phyloP scores from a whole-genome alignment of 768 basidiomycete species.

The Leccinum uliginosum region DNA sequence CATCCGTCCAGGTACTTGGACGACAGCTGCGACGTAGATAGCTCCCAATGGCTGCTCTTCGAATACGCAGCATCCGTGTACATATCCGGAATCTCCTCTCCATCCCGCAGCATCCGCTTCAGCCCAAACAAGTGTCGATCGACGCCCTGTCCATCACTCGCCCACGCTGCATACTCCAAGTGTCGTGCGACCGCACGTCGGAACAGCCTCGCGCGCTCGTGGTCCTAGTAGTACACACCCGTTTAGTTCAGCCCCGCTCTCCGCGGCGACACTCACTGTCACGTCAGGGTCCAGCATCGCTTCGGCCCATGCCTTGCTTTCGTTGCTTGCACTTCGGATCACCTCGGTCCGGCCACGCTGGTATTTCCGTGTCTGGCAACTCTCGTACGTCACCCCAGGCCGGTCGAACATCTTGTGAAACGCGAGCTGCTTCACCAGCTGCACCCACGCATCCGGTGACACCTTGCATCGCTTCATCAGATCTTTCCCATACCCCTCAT shows the following conservation, averaged over 20 bases:
- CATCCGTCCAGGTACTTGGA: conserved; percentile 84
- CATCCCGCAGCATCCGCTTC: conserved; percentile 72
- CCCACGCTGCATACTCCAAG: conserved; percentile 83
- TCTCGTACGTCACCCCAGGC: conserved; percentile 86
- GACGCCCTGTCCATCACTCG: conserved; percentile 91
- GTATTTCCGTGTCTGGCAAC: conserved; percentile 90
- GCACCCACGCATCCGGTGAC: conserved; percentile 93
- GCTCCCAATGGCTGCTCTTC: conserved; percentile 83
- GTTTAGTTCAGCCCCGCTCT: conserved; percentile 1
- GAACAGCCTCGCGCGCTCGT: conserved; percentile 62
- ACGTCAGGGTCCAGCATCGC: conserved; percentile 69
- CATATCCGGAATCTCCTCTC: conserved; percentile 68
- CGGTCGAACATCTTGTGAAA: conserved; percentile 80
- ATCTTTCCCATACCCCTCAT: conserved; percentile 85
- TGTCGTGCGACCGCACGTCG: conserved; percentile 76
- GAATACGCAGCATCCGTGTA: conserved; percentile 70
- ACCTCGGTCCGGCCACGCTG: conserved; percentile 92
- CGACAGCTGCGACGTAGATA: conserved; percentile 86
- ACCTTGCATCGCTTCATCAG: conserved; percentile 76
- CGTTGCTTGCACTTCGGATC: conserved; percentile 77
- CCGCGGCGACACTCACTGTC: conserved; percentile 36
- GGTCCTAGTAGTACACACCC: conserved; percentile 36
- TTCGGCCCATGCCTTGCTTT: conserved; percentile 82
- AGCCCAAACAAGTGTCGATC: conserved; percentile 95
- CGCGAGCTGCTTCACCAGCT: conserved; percentile 94